Conservation (phyloP, 164 flowering plant genomes). For the Vitis vinifera region DNA sequence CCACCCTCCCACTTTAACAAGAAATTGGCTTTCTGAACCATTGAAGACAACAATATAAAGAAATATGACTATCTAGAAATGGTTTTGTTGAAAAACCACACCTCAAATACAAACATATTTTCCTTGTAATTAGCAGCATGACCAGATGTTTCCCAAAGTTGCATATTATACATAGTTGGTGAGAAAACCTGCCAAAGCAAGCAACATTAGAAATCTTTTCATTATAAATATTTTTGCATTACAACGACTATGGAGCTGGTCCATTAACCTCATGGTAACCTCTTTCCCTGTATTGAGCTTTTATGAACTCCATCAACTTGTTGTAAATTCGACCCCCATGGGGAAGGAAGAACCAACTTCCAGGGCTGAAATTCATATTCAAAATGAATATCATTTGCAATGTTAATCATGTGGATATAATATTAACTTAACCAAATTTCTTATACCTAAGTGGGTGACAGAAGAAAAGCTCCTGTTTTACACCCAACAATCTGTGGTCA, state of each 20-base stretch:
- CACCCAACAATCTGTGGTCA: constrained; percentile 82
- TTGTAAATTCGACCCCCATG: constrained; percentile 87
- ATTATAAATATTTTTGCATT: not conserved
- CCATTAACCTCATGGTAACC: constrained; percentile 85
- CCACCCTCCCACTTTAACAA: no score
- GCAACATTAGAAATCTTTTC: constrained; percentile 4
- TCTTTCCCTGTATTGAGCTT: constrained; percentile 67
- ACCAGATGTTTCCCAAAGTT: constrained; percentile 97
- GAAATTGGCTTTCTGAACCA: no score
- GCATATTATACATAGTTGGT: constrained; percentile 96
- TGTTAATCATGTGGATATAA: not conserved
- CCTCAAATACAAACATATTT: constrained; percentile 98
- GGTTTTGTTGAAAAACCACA: constrained; percentile 15
- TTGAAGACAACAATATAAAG: no score
- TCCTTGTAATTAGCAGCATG: constrained; percentile 98
- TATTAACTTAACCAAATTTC: no score
- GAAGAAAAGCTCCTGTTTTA: constrained; percentile 95
- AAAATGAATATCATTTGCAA: not conserved
- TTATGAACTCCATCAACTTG: constrained; percentile 81
- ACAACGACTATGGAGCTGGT: not conserved
- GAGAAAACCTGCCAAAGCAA: constrained; percentile 63
- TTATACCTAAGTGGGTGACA: constrained; percentile 85
- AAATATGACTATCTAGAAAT: no score
- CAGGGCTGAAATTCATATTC: constrained; percentile 67
- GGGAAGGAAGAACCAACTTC: constrained; percentile 97